phyloP scores from a whole-genome alignment of 163 green algal genomes.

The Coccomyxa subellipsoidea region DNA sequence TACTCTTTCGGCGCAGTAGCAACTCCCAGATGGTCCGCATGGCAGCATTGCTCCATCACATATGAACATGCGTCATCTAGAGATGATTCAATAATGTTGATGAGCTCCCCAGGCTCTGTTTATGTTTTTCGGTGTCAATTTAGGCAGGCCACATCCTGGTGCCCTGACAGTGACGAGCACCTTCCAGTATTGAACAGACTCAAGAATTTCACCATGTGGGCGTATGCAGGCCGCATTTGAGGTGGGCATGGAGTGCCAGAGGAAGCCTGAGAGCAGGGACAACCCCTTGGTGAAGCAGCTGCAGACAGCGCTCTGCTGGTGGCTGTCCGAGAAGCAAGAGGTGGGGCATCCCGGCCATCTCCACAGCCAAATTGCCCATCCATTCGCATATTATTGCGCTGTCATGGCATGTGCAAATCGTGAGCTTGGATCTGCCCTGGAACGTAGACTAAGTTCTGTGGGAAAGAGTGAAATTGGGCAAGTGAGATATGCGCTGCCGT shows the following conservation, averaged over 20 bases:
- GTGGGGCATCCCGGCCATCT: background rate
- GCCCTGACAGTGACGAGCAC: background rate
- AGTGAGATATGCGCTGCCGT: no score
- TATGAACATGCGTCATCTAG: background rate
- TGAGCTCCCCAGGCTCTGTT: no score
- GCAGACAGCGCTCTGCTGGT: background rate
- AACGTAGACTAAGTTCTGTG: no score
- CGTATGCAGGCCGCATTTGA: background rate
- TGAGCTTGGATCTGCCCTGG: background rate
- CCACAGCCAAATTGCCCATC: background rate
- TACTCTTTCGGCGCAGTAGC: no score
- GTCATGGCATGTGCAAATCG: background rate
- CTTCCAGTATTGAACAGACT: background rate
- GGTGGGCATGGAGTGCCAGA: background rate
- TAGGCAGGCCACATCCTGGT: no score
- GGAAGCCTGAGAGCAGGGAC: background rate
- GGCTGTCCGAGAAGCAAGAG: background rate
- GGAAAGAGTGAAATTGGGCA: no score
- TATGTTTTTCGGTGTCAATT: no score
- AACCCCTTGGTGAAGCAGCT: background rate
- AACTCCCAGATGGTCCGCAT: background rate
- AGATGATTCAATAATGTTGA: no score
- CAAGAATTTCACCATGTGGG: background rate
- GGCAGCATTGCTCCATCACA: background rate
- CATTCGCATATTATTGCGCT: background rate